Conservation (phyloP, 2,329 filamentous ascomycete genomes). For the Diplodia seriata region DNA sequence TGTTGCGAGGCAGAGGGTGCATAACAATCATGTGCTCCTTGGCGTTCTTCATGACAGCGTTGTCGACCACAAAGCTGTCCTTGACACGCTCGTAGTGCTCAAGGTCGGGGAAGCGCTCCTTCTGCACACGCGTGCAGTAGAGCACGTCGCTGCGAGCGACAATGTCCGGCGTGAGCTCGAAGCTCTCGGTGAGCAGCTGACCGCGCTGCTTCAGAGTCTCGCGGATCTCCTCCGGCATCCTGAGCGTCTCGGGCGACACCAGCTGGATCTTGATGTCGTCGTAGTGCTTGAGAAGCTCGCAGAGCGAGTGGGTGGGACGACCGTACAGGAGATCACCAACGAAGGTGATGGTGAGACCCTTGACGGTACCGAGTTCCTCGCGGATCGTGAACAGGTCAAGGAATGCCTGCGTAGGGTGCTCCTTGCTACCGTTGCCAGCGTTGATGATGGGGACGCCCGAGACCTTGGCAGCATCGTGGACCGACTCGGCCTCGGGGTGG, state of each 20-base stretch:
- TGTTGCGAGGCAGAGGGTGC: slow-evolving; percentile 93
- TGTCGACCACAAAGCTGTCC: slow-evolving; percentile 88
- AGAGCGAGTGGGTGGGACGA: slow-evolving; percentile 91
- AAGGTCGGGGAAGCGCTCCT: slow-evolving; percentile 87
- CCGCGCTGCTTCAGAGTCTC: slow-evolving; percentile 74
- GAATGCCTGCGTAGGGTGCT: slow-evolving; percentile 98
- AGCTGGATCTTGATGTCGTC: slow-evolving; percentile 86
- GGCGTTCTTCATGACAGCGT: slow-evolving; percentile 85
- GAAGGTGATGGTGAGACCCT: slow-evolving; percentile 95
- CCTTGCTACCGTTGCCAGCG: slow-evolving; percentile 91
- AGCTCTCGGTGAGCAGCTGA: slow-evolving; percentile 77
- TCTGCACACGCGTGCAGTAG: slow-evolving; percentile 96
- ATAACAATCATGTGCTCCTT: slow-evolving; percentile 94
- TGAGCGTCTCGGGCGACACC: slow-evolving; percentile 79
- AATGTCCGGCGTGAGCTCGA: slow-evolving; percentile 84
- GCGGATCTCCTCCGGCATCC: slow-evolving; percentile 76
- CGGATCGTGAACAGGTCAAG: slow-evolving; percentile 98
- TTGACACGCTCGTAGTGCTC: slow-evolving; percentile 86
- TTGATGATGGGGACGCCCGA: slow-evolving; percentile 94
- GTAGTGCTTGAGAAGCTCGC: slow-evolving; percentile 94
- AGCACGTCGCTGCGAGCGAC: slow-evolving; percentile 86
- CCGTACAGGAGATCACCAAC: slow-evolving; percentile 92
- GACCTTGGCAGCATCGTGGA: slow-evolving; percentile 83
- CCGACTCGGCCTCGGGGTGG: slow-evolving; percentile 82
- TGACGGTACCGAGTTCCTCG: slow-evolving; percentile 94